Base-by-base conservation (phyloP, 306 rosid species). In the Vigna unguiculata region DNA sequence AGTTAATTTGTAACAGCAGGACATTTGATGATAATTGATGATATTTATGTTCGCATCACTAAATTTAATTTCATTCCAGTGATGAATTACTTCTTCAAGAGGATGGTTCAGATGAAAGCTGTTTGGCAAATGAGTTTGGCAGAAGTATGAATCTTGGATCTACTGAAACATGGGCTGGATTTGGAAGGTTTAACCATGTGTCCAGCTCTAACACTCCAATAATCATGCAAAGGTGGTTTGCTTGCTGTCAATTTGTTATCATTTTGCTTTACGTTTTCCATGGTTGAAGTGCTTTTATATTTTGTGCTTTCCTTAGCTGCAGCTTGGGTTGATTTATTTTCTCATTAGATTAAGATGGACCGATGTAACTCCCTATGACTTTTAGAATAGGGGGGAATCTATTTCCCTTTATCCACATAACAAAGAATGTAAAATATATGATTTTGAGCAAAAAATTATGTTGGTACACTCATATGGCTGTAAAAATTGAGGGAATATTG, bases 41-140 rank as follows among this genome's bases (percentile, higher is more conserved):
- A 80, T 80, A 67, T 67, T 77, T 59, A 67, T 70, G 32, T 81
- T 82, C 49, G 68, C 62, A 75, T 74, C 16, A 66, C 16, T 85
- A 28, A 49, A 75, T 74, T 73, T 54, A 34, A 72, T 84, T 80
- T 68, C 69, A 76, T 78, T 88, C 69, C 87, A 96, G 99, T 72
- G 99, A 96, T 83, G 99, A 92, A 71, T 97, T 91, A 52, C 98
- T 96, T 71, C 90, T 96, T 82, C 98, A 92, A 89, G 99, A 96
- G 28, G 98, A 90, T 81, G 86, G 90, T 76, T 84, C 89, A 51
- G 96, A 96, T 78, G 84, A 51, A 49, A 83, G 72, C 82, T 32
- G 57, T 84, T 64, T 90, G 80, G 51, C 87, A 40, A 59, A 82
- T 38, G 98, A 88, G 72, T 90, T 96, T 72, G 71, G 91, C 85